A percentile compares a stretch with the other conserved stretches of the same genome.
These are phyloP conservation scores for Lipomyces chichibuensis DNA, from an alignment of 805 yeast genomes.

Conservation along the genomic window DNA sequence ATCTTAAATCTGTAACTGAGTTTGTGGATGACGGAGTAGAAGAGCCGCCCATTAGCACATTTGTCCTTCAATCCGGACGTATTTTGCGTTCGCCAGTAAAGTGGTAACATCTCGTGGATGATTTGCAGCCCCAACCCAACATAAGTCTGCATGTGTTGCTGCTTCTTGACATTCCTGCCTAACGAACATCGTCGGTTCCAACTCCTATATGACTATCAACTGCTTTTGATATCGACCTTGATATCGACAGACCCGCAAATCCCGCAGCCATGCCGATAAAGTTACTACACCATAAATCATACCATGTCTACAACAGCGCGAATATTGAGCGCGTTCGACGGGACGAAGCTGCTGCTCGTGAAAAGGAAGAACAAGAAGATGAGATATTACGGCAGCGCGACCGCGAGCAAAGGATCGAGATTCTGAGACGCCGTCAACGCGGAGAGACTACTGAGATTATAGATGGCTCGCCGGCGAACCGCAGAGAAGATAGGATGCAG, in stretches of 20 bases:
- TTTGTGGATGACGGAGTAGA: neutral
- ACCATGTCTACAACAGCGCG: slow-evolving; percentile 39
- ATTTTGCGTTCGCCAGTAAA: neutral
- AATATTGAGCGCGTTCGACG: slow-evolving; percentile 40
- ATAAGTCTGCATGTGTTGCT: too few species aligned
- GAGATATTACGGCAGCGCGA: slow-evolving; percentile 23
- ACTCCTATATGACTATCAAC: neutral
- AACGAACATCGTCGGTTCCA: neutral
- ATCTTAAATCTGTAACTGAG: neutral
- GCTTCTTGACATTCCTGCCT: neutral
- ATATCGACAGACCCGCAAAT: neutral
- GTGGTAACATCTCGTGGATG: too few species aligned
- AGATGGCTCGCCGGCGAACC: neutral
- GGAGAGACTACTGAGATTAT: slow-evolving; percentile 13
- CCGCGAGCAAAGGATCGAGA: slow-evolving; percentile 29
- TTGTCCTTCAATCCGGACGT: neutral
- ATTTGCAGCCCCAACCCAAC: neutral
- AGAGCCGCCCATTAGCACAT: neutral
- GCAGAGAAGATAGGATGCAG: slow-evolving; percentile 2
- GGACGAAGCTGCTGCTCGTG: slow-evolving; percentile 40
- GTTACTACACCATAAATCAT: slow-evolving; percentile 41
- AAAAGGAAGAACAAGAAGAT: slow-evolving; percentile 22
- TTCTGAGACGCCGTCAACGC: slow-evolving; percentile 25
- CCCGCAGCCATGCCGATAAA: slow-evolving; percentile 38
- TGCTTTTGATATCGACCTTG: neutral